Evolutionary conservation across 345 rosid species (phyloP), one percentile per base, ranked within the genome.

Genomic region (Noccaea bulbosa): DNA sequence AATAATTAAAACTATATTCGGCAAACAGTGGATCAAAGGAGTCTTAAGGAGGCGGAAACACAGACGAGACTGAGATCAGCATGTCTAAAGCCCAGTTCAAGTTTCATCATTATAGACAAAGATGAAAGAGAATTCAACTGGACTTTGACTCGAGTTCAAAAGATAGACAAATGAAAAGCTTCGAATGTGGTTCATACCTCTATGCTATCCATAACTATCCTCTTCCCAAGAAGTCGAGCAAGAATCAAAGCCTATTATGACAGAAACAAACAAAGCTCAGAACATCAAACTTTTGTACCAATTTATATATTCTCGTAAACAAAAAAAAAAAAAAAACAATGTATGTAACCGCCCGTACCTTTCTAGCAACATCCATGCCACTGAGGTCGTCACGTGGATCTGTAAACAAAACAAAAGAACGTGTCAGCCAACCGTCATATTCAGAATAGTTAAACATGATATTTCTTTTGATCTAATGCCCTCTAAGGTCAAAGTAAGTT

Each of bases 361-460:
- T 93, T 81, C 97, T 86, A 14, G 96, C 97, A 74, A 91, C 97
- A 78, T 93, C 98, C 94, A 89, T 86, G 71, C 98, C 97, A 61
- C 96, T 67, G 0, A 93, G 96, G 82, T 93, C 97, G 71, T 93
- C 98, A 12, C 98, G 92, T 43, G 97, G 98, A 91, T 93, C 98
- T 90, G 87, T 51, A 52, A 62, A 15, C 45, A n/a, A 65, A 15
- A 49, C 43, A 39, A 56, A 34, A 46, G 0, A 54, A 34, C 56
- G 63, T 56, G 59, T 64, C 67, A 63, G 48, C 11, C 50, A 49
- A 48, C 56, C 62, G 51, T 34, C 62, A 66, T 62, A 10, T 22
- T 51, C 8, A 35, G 20, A 43, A 33, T 5, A 22, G 32, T 43
- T 24, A 62, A 20, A 6, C 24, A 20, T 30, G 5, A n/a, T n/a